Conservation (phyloP, 176 grass and related monocot genomes). For the Carex scoparia region DNA sequence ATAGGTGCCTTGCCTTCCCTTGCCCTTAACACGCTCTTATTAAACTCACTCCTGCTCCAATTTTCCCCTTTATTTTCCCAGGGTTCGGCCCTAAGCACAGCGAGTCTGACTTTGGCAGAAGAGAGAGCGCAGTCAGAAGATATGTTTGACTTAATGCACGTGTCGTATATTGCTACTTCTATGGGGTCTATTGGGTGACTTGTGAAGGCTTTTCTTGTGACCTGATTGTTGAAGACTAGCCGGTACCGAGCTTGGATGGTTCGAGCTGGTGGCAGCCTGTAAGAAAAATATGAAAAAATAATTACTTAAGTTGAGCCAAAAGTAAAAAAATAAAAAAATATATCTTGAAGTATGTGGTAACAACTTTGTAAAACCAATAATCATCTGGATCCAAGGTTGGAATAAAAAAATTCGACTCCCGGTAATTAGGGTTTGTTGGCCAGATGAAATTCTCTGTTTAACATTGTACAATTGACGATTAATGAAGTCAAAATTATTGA, state of each 20-base stretch:
- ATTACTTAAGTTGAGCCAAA: background rate
- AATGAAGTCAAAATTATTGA: too few species aligned
- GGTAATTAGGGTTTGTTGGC: too few species aligned
- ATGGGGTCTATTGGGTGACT: background rate
- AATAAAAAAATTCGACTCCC: too few species aligned
- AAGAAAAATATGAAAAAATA: background rate
- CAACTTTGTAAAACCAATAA: too few species aligned
- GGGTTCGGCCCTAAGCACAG: background rate
- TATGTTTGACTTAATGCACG: background rate
- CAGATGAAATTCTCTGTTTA: too few species aligned
- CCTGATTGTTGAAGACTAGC: background rate
- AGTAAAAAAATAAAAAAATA: background rate
- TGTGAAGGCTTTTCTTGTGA: background rate
- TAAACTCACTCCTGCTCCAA: background rate
- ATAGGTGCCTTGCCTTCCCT: background rate
- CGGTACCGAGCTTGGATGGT: background rate
- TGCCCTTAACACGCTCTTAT: background rate
- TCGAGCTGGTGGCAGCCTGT: background rate
- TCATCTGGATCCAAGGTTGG: too few species aligned
- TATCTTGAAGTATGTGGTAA: background rate
- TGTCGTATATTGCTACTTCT: background rate
- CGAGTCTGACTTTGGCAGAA: constrained; percentile 10
- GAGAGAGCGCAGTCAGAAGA: background rate
- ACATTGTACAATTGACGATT: too few species aligned
- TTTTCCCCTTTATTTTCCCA: constrained; percentile 6